A percentile compares a stretch with the other conserved stretches of the same genome.
Conservation (phyloP, 169 alveolate genomes). For the Ichthyophthirius multifiliis region DNA sequence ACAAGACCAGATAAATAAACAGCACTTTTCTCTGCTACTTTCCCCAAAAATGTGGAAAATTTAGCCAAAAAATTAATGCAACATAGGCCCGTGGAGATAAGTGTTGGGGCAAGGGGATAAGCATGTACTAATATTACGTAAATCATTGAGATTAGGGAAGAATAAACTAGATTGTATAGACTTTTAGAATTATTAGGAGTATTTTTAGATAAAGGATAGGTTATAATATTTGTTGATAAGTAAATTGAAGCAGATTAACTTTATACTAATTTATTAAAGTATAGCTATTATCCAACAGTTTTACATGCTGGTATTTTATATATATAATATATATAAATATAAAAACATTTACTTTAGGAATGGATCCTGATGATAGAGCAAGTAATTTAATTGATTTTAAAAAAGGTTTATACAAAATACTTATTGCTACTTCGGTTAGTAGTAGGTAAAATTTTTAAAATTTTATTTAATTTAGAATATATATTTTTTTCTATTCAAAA, state of each 20-base stretch:
- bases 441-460: conserved; percentile 55
- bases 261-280: conserved; percentile 82
- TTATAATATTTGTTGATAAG: conserved; percentile 95
- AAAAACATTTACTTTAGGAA: conserved; percentile 99
- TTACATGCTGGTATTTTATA: conserved; percentile 42
- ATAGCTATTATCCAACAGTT: conserved; percentile 49
- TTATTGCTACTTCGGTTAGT: conserved; percentile 98
- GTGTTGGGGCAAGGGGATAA: conserved; percentile 90
- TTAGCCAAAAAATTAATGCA: conserved; percentile 93
- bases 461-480: background rate
- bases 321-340: conserved; percentile 37
- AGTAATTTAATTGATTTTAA: conserved; percentile 92
- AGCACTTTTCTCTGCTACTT: conserved; percentile 98
- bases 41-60: conserved; percentile 94
- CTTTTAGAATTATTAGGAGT: conserved; percentile 95
- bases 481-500: background rate
- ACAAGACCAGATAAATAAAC: conserved; percentile 94
- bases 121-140: conserved; percentile 93
- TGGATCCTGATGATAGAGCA: conserved; percentile 97
- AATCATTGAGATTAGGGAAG: conserved; percentile 90
- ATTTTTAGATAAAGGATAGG: conserved; percentile 94
- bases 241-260: conserved; percentile 97
- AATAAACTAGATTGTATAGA: conserved; percentile 84
- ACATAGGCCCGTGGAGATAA: conserved; percentile 95
- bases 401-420: conserved; percentile 77